phyloP scores from a whole-genome alignment of 148 eudicot species.

The Talinum fruticosum region DNA sequence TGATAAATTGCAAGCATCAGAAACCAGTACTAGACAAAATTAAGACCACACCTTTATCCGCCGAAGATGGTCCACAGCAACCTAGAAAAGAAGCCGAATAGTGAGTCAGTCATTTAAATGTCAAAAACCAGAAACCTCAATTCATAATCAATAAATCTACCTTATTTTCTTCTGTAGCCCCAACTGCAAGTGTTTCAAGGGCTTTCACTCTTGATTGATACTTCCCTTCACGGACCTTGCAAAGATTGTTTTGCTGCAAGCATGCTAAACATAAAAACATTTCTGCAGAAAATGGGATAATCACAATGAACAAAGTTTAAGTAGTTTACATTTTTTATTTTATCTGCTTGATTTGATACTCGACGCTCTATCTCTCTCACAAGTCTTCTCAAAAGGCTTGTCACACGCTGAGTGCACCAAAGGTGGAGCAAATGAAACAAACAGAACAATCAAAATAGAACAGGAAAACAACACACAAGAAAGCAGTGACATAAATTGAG shows the following conservation, averaged over 20 bases:
- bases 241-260: conserved; percentile 70
- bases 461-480: not conserved
- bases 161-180: conserved; percentile 81
- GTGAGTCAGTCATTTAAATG: conserved; percentile 3
- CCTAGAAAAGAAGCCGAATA: conserved; percentile 36
- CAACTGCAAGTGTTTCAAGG: conserved; percentile 83
- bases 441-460: not conserved
- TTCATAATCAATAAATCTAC: conserved; percentile 29
- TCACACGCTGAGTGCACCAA: conserved; percentile 51
- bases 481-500: conserved; percentile 15
- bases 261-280: conserved; percentile 16
- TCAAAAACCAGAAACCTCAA: not conserved
- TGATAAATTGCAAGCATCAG: conserved; percentile 10
- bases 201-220: conserved; percentile 67
- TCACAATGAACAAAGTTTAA: conserved; percentile 11
- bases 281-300: conserved; percentile 6
- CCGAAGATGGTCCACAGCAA: conserved; percentile 67
- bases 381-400: conserved; percentile 61
- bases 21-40: conserved; percentile 14
- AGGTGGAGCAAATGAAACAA: conserved; percentile 5
- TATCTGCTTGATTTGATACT: conserved; percentile 61
- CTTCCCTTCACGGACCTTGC: conserved; percentile 75
- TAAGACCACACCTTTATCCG: conserved; percentile 57
- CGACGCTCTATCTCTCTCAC: conserved; percentile 91
- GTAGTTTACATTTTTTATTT: conserved; percentile 55